Conservation (phyloP, 163 green algal genomes). For the Trebouxiophyceae sp. region DNA sequence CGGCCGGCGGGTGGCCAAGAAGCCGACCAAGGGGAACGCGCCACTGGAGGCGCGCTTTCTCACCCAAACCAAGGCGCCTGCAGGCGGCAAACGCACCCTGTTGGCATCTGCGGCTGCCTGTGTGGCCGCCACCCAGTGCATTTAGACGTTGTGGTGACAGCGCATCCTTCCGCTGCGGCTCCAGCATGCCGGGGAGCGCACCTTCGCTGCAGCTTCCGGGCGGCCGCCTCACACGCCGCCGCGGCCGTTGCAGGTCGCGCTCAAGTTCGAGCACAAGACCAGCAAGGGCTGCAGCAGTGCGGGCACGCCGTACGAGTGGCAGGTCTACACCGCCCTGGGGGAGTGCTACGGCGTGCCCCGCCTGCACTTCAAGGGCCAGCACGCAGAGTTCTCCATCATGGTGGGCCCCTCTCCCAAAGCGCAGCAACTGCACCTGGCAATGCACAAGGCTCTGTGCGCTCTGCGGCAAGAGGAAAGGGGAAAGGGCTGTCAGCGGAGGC, state of each 20-base stretch:
- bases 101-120: not conserved
- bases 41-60: not conserved
- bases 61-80: not conserved
- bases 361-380: slow-evolving; percentile 93
- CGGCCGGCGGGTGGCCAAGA: slow-evolving; percentile 37
- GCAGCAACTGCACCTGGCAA: not conserved
- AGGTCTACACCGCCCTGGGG: slow-evolving; percentile 78
- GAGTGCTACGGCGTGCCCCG: slow-evolving; percentile 87
- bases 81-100: not conserved
- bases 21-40: not conserved
- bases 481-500: too few species aligned
- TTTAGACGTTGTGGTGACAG: not conserved
- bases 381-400: slow-evolving; percentile 99
- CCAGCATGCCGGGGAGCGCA: not conserved
- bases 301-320: slow-evolving; percentile 93
- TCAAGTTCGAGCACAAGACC: slow-evolving; percentile 97
- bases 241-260: slow-evolving; percentile 77
- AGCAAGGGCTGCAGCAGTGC: slow-evolving; percentile 91
- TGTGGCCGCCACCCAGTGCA: too few species aligned
- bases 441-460: too few species aligned
- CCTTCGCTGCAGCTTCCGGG: too few species aligned
- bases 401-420: slow-evolving; percentile 41
- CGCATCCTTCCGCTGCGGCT: not conserved
- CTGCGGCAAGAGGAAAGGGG: too few species aligned
- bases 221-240: too few species aligned